Evolutionary conservation across 768 basidiomycete genomes (phyloP), one percentile per base, ranked within the genome.

Genomic region (Cubamyces lactineus): DNA sequence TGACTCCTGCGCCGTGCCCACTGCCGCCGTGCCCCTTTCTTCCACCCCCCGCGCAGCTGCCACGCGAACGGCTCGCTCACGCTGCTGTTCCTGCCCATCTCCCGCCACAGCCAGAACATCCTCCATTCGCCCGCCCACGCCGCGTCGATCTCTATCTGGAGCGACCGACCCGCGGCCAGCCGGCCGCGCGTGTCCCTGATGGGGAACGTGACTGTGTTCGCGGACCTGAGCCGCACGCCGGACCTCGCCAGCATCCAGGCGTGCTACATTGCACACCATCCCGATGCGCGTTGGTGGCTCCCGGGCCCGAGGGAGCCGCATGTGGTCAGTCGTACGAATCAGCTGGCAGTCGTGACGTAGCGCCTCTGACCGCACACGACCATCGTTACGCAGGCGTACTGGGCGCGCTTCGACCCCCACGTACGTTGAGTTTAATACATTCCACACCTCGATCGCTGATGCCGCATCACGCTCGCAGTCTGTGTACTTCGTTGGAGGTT

Each of bases 391-490:
- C 47, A 83, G 82, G 76, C 81, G 13, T 82, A 81, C 62, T 84
- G 83, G 83, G 82, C 82, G 51, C 74, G 80, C 17, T 84, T 84
- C 69, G 82, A 84, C 66, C 82, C 82, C 24, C 77, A 80, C 57
- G 82, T 82, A 65, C 69, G 81, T 72, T 41, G 52, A n/a, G 24
- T 46, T 19, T 15, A 15, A 28, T 38, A 13, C 52, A 47, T n/a
- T 15, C 30, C 40, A 39, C 45, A 28, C 7, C 3, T 26, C n/a
- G 30, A 24, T 26, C 15, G 28, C 30, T 26, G 16, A 6, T 48
- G 21, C 57, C 30, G 34, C 34, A 34, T 34, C 34, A 9, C 34
- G 34, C 34, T 40, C 17, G 26, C 67, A 83, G 83, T 75, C 73
- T 34, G 71, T 84, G 19, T 83, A 84, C 66, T 84, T 78, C 53